Percentiles rank a stretch among this genome's conserved stretches.
Evolutionary conservation across 352 stramenopile species (phyloP).

Genomic region (Phytophthora gonapodyides): DNA sequence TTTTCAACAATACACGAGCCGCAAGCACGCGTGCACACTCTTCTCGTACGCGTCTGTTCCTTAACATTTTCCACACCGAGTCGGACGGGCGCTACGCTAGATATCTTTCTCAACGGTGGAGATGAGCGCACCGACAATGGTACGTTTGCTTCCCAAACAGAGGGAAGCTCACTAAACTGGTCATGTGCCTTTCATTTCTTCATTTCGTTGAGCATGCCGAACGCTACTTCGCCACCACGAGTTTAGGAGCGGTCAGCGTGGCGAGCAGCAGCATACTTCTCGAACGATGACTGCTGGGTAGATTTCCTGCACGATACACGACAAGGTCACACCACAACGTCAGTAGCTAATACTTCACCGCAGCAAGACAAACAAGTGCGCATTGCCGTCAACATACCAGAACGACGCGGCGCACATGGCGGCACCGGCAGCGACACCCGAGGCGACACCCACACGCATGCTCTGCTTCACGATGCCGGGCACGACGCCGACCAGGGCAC

Average conservation of each 20-base stretch:
- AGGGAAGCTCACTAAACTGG: slow-evolving; percentile 8
- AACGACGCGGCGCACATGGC: slow-evolving; percentile 62
- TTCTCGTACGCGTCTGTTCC: slow-evolving; percentile 23
- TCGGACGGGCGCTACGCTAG: slow-evolving; percentile 1
- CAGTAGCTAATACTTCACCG: not conserved
- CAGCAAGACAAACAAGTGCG: not conserved
- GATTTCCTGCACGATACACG: slow-evolving; percentile 39
- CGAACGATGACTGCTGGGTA: slow-evolving; percentile 52
- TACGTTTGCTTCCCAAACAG: slow-evolving; percentile 9
- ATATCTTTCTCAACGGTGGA: slow-evolving; percentile 2
- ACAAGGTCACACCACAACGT: not conserved
- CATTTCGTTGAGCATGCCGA: slow-evolving; percentile 14
- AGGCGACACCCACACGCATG: slow-evolving; percentile 58
- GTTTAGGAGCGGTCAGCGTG: slow-evolving; percentile 57
- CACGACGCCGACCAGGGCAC: slow-evolving; percentile 66
- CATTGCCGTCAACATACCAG: slow-evolving; percentile 50
- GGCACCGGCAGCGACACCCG: slow-evolving; percentile 47
- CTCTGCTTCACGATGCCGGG: slow-evolving; percentile 80
- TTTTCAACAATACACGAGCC: not conserved
- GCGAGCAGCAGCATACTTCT: slow-evolving; percentile 68
- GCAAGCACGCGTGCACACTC: slow-evolving; percentile 1
- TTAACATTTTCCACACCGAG: slow-evolving; percentile 25
- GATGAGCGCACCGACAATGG: slow-evolving; percentile 3
- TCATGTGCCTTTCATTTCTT: slow-evolving; percentile 23
- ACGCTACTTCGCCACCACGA: slow-evolving; percentile 12